Percentiles rank a stretch among this genome's conserved stretches.
Conservation (phyloP, 495 filamentous ascomycete species). For the Penicillium malachiteum region DNA sequence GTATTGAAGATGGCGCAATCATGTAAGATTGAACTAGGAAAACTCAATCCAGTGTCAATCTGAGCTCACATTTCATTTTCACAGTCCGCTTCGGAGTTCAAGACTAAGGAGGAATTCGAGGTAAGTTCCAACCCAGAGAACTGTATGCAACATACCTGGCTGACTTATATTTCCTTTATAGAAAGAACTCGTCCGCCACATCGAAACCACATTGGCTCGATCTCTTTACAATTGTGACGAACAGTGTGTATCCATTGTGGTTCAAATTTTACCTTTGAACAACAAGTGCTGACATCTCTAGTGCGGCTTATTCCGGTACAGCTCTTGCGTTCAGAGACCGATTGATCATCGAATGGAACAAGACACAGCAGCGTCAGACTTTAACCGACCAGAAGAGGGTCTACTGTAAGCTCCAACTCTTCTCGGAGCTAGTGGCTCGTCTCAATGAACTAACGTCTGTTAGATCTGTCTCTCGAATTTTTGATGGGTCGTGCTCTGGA, state of each 20-base stretch:
- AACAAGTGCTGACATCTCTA: constrained; percentile 20
- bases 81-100: constrained; percentile 68
- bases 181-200: constrained; percentile 83
- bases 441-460: constrained; percentile 3
- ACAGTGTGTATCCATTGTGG: constrained; percentile 32
- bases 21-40: constrained; percentile 44
- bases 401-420: constrained; percentile 60
- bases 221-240: constrained; percentile 99
- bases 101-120: constrained; percentile 70
- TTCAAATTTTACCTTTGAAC: background rate
- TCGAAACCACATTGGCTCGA: constrained; percentile 94
- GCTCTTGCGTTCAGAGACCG: constrained; percentile 90
- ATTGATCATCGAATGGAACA: constrained; percentile 94
- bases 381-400: constrained; percentile 86
- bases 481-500: constrained; percentile 94
- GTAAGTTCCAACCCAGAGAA: constrained; percentile 24
- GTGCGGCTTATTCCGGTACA: constrained; percentile 86
- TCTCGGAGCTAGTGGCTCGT: no score
- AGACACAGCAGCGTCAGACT: constrained; percentile 94
- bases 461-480: constrained; percentile 90
- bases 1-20: constrained; percentile 70
- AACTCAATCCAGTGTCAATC: background rate
- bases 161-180: constrained; percentile 29
- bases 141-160: background rate
- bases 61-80: constrained; percentile 1